These are phyloP conservation scores for Vanrija sp. DNA, from an alignment of 1,284 basidiomycete species.

Conservation along the genomic window DNA sequence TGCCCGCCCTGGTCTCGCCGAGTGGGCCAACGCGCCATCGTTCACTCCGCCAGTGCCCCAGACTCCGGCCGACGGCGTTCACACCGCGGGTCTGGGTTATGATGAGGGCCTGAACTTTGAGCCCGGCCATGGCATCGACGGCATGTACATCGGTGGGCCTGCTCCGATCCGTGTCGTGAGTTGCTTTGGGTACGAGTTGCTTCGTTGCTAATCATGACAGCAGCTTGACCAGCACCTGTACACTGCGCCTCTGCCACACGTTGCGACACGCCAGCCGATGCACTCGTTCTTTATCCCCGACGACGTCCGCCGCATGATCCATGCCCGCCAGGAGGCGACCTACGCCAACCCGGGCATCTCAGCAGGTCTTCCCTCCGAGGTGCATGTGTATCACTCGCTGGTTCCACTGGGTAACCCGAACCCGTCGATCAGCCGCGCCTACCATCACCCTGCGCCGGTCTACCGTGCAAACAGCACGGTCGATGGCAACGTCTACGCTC, in stretches of 20 bases:
- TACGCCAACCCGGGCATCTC: slow-evolving; percentile 47
- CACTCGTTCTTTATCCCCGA: slow-evolving; percentile 65
- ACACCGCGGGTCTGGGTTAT: slow-evolving; percentile 14
- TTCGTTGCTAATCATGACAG: background rate
- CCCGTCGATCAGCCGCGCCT: slow-evolving; percentile 64
- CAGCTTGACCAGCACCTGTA: slow-evolving; percentile 92
- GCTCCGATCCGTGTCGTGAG: slow-evolving; percentile 65
- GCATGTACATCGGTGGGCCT: slow-evolving; percentile 53
- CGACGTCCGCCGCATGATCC: slow-evolving; percentile 71
- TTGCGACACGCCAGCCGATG: slow-evolving; percentile 52
- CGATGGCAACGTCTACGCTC: slow-evolving; percentile 73
- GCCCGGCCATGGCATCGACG: slow-evolving; percentile 13
- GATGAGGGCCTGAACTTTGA: slow-evolving; percentile 23
- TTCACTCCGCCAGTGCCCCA: slow-evolving; percentile 8
- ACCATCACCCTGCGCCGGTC: slow-evolving; percentile 62
- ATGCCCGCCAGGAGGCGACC: slow-evolving; percentile 72
- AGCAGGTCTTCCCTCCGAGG: slow-evolving; percentile 69
- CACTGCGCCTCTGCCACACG: slow-evolving; percentile 59
- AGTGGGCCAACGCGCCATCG: slow-evolving; percentile 14
- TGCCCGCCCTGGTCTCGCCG: background rate
- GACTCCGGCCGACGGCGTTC: background rate
- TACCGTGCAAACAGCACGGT: slow-evolving; percentile 76
- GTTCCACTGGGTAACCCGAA: slow-evolving; percentile 58
- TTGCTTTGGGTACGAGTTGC: slow-evolving; percentile 6
- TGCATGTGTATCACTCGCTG: slow-evolving; percentile 87